Percentiles rank a stretch among this genome's conserved stretches.
Evolutionary conservation across 306 rosid species (phyloP).

Genomic region (Fagus crenata): DNA sequence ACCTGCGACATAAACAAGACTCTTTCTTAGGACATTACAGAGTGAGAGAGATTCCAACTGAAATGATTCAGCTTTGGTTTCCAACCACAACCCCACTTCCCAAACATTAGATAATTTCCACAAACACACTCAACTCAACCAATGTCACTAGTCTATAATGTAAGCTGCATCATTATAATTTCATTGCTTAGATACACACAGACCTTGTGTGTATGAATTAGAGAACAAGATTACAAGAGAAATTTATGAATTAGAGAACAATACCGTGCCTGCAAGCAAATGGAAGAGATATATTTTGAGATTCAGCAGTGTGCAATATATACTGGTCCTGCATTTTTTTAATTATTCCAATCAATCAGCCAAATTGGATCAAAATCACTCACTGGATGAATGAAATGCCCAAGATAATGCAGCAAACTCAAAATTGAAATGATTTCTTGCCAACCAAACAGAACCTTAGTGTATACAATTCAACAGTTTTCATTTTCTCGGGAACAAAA

Average conservation of each 20-base stretch:
- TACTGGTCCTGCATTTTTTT: conserved; percentile 78
- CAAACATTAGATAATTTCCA: too few species aligned
- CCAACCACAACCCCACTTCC: too few species aligned
- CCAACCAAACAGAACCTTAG: too few species aligned
- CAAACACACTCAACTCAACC: too few species aligned
- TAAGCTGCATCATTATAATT: too few species aligned
- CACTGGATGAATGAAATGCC: neutral
- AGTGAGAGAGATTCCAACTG: too few species aligned
- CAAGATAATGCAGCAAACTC: too few species aligned
- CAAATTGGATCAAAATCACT: neutral
- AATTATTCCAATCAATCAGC: neutral
- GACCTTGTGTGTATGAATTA: too few species aligned
- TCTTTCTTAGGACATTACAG: too few species aligned
- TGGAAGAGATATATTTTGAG: conserved; percentile 87
- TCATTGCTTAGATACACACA: too few species aligned
- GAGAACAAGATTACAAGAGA: neutral
- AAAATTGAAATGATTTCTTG: neutral
- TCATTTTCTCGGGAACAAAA: conserved; percentile 10
- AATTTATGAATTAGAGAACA: conserved; percentile 32
- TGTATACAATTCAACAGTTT: neutral
- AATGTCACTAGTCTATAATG: too few species aligned
- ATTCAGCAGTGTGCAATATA: conserved; percentile 89
- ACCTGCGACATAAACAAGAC: conserved; percentile 48
- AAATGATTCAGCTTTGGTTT: too few species aligned
- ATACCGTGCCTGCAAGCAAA: conserved; percentile 99